Evolutionary conservation across 2,329 filamentous ascomycete species (phyloP), one percentile per base, ranked within the genome.

Genomic region (Cordyceps cicadae): DNA sequence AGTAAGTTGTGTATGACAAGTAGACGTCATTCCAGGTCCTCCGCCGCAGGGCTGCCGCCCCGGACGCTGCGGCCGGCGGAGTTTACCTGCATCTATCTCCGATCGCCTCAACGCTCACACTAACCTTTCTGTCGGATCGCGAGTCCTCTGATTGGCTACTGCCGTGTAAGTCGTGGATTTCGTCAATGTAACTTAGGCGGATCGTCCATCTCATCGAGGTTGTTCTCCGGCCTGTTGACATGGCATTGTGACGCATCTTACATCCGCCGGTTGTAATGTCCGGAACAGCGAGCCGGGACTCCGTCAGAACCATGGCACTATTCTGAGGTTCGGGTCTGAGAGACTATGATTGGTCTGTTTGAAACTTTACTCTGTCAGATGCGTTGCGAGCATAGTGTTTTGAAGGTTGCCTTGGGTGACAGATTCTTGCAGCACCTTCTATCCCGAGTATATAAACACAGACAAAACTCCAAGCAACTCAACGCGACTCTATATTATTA

Each of bases 11-110:
- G 34, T 11, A 37, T 14, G 34, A 6, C 15, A 43, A 46, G 43
- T 6, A 6, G 43, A 46, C n/a, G 43, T 17, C n/a, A n/a, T 11
- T 46, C n/a, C 1, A 21, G 6, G 43, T 19, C 19, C n/a, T 19
- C 19, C n/a, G 43, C 19, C 43, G 7, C 6, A 6, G 8, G 19
- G 3, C n/a, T 46, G 19, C n/a, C 7, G n/a, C 12, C n/a, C n/a
- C 43, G 3, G 43, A n/a, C 19, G 3, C 17, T 11, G 14, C n/a
- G n/a, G 56, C 56, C n/a, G n/a, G 56, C 56, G 26, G 26, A 50
- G 48, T 58, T 59, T 53, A 59, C 49, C 21, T 37, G n/a, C 26
- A 46, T 32, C 39, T 52, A 46, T 53, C 56, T 37, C 56, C 39
- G 48, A 24, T 26, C 12, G 49, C 17, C 12, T 37, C 34, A 29